Evolutionary conservation across 1,139 yeast genomes (phyloP), one percentile per base, ranked within the genome.

Genomic region (Protomyces lactucae-debilis): DNA sequence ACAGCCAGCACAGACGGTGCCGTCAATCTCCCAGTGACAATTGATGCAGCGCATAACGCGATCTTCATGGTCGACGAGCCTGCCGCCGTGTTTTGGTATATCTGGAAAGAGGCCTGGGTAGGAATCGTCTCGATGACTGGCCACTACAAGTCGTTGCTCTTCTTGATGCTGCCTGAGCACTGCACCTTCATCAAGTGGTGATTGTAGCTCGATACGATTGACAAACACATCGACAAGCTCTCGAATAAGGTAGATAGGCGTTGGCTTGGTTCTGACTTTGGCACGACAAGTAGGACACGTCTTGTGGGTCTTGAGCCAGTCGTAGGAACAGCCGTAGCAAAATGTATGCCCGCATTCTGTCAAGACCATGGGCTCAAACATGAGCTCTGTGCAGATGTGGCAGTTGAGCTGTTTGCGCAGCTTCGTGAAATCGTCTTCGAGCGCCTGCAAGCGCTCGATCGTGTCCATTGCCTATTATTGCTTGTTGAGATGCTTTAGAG

Each of bases 201-300:
- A 39, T 14, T 18, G 36, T 14, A 57, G 52, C 28, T 54, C 60
- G n/a, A 28, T 40, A 16, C 45, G 37, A 37, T 18, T 21, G 8
- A 54, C 37, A 12, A 64, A 32, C 12, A 54, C 46, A 3, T 59
- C 60, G 18, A 37, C 57, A 21, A 64, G 61, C 39, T 53, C 66
- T 32, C 51, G 53, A 35, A 64, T 57, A 16, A 25, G 16, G 21
- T 59, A 60, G 18, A 40, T 53, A 8, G 54, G 43, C 8, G 52
- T 23, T 1, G 66, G 66, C 25, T 53, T 45, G n/a, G 23, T 36
- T 16, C 40, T 32, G 40, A 64, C 51, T 28, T 45, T 36, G 16
- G 55, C 57, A 25, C 66, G 60, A 36, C 66, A 64, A 1, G 55
- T 37, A 36, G 66, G 66, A 55, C 66, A 64, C 3, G 66, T 60